phyloP scores from a whole-genome alignment of 2,329 filamentous ascomycete genomes.

The Rugonectria rugulosa region DNA sequence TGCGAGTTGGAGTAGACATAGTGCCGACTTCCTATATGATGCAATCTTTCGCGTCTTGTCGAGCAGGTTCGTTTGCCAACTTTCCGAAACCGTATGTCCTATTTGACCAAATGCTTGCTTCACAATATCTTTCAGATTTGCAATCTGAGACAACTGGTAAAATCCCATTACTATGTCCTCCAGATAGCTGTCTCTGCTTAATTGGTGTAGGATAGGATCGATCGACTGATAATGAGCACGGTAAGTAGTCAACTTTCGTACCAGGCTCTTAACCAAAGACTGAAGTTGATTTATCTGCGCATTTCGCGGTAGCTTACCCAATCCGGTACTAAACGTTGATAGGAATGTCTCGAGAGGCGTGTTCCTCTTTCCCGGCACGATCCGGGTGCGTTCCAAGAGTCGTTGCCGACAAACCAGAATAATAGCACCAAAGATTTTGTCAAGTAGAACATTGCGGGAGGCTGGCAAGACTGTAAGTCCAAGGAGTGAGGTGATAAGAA shows the following conservation, averaged over 20 bases:
- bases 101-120: background rate
- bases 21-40: slow-evolving; percentile 22
- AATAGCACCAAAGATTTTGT: slow-evolving; percentile 11
- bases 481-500: no score
- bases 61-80: slow-evolving; percentile 11
- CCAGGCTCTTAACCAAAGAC: background rate
- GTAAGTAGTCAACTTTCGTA: slow-evolving; percentile 2
- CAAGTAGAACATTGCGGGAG: background rate
- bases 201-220: background rate
- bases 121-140: slow-evolving; percentile 10
- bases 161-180: slow-evolving; percentile 14
- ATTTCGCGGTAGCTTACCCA: background rate
- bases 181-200: slow-evolving; percentile 1
- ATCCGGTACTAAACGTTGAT: background rate
- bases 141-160: slow-evolving; percentile 7
- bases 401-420: slow-evolving; percentile 22
- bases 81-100: background rate
- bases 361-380: background rate
- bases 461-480: slow-evolving; percentile 1
- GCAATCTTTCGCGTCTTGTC: slow-evolving; percentile 27
- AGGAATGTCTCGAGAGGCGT: slow-evolving; percentile 1
- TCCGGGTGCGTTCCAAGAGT: slow-evolving; percentile 16
- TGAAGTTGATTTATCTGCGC: background rate
- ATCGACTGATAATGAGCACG: background rate
- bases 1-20: slow-evolving; percentile 14